Percentiles rank a stretch among this genome's conserved stretches.
Evolutionary conservation across 352 stramenopile genomes (phyloP).

Genomic region (Phytophthora pini): DNA sequence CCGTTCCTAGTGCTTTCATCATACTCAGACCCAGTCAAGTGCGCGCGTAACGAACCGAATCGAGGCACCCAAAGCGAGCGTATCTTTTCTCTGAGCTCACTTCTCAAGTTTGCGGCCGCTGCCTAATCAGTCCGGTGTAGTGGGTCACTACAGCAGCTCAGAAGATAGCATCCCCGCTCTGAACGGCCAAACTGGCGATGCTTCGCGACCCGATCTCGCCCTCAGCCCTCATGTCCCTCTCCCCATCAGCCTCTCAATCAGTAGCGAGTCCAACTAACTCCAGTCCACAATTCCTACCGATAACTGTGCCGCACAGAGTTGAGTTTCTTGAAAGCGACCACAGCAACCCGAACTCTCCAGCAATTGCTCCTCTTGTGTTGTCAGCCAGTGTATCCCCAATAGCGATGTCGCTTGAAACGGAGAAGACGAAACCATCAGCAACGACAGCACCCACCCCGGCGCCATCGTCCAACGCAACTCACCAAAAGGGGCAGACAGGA

Average conservation of each 20-base stretch:
- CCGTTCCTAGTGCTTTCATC: no score
- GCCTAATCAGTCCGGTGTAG: constrained; percentile 2
- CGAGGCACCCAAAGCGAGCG: constrained; percentile 22
- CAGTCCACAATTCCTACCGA: constrained; percentile 22
- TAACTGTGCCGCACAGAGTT: constrained; percentile 8
- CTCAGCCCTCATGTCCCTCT: constrained; percentile 31
- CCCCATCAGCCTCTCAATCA: constrained; percentile 21
- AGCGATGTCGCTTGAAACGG: constrained; percentile 27
- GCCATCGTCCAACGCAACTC: constrained; percentile 44
- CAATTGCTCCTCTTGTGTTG: constrained; percentile 34
- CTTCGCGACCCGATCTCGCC: constrained; percentile 32
- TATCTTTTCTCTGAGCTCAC: constrained; percentile 54
- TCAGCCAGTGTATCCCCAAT: constrained; percentile 36
- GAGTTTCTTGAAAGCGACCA: constrained; percentile 28
- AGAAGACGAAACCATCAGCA: constrained; percentile 17
- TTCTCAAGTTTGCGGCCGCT: constrained; percentile 47
- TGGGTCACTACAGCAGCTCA: constrained; percentile 8
- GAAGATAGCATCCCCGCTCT: constrained; percentile 10
- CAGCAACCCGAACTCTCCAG: constrained; percentile 32
- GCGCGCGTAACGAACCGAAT: constrained; percentile 25
- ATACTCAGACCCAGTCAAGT: constrained; percentile 5
- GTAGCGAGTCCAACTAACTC: constrained; percentile 14
- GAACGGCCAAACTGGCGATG: constrained; percentile 27
- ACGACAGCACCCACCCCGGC: constrained; percentile 11
- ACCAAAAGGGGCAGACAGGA: constrained; percentile 58